These are phyloP conservation scores for Casuarina glauca DNA, from an alignment of 306 rosid species.

Conservation along the genomic window DNA sequence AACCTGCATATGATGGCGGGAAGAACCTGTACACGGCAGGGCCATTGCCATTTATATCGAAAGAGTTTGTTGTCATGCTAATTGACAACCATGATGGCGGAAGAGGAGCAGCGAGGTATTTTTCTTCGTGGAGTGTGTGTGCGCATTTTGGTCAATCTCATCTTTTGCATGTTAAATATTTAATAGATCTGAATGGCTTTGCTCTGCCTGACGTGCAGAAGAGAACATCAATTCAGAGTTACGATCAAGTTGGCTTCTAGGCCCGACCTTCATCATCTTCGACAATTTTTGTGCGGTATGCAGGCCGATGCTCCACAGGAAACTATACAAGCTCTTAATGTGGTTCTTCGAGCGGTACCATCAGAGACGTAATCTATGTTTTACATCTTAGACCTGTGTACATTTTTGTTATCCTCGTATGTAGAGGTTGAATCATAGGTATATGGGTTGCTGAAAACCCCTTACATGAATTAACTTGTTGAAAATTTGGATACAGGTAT, in stretches of 20 bases:
- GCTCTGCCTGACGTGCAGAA: constrained; percentile 23
- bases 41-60: constrained; percentile 47
- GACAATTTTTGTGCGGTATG: constrained; percentile 39
- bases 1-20: constrained; percentile 64
- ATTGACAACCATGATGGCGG: constrained; percentile 14
- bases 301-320: constrained; percentile 62
- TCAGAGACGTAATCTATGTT: constrained; percentile 29
- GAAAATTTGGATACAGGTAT: neutral
- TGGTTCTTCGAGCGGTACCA: constrained; percentile 57
- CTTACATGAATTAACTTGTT: neutral
- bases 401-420: neutral
- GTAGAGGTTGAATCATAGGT: neutral
- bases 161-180: too few relatives aligned
- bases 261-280: constrained; percentile 47
- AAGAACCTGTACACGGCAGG: constrained; percentile 61
- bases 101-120: constrained; percentile 35
- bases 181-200: neutral
- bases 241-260: constrained; percentile 46
- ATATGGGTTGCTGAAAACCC: too few relatives aligned
- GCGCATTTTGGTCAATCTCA: too few relatives aligned
- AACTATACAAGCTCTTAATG: constrained; percentile 69
- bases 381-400: neutral
- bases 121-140: neutral
- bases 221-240: constrained; percentile 53
- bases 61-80: constrained; percentile 50